Percentiles rank a stretch among this genome's conserved stretches.
Evolutionary conservation across 139 green algal genomes (phyloP).

Genomic region (Chlorella sp.): DNA sequence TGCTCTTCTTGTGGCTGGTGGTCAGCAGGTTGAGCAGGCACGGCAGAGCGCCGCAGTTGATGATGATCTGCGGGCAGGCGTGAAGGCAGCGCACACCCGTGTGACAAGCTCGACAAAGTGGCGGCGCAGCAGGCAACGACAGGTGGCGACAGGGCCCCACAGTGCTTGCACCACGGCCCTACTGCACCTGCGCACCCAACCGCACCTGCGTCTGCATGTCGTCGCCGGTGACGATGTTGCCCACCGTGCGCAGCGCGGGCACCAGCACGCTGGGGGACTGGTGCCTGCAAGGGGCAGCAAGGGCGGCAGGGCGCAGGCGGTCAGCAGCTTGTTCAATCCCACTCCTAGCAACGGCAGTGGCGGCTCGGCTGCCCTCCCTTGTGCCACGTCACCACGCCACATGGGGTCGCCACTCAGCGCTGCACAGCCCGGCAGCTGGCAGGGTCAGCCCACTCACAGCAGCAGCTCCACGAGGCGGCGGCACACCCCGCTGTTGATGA

Average conservation of each 20-base stretch:
- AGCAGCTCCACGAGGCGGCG: constrained; percentile 92
- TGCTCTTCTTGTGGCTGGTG: constrained; percentile 92
- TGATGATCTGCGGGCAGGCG: constrained; percentile 93
- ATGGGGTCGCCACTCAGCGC: too few species aligned
- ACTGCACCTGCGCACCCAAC: too few species aligned
- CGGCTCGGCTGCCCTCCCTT: neutral
- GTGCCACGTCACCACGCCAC: too few species aligned
- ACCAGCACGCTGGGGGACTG: constrained; percentile 87
- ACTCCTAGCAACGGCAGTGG: neutral
- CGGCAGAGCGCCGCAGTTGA: constrained; percentile 97
- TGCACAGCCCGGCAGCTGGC: neutral
- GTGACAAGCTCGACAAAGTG: too few species aligned
- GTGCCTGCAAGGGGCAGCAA: constrained; percentile 20
- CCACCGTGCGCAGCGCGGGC: constrained; percentile 96
- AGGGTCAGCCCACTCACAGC: constrained; percentile 61
- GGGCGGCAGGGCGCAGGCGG: neutral
- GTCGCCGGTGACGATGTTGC: constrained; percentile 99
- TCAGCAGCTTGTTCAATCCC: too few species aligned
- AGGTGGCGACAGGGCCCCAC: too few species aligned
- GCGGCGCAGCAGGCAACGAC: too few species aligned
- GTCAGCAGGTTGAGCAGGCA: constrained; percentile 95
- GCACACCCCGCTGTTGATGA: constrained; percentile 96
- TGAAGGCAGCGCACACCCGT: too few species aligned
- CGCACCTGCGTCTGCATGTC: constrained; percentile 89
- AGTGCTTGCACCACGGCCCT: too few species aligned